Evolutionary conservation across 2,329 filamentous ascomycete species (phyloP), one percentile per base, ranked within the genome.

Genomic region (Colletotrichum brevisporum): DNA sequence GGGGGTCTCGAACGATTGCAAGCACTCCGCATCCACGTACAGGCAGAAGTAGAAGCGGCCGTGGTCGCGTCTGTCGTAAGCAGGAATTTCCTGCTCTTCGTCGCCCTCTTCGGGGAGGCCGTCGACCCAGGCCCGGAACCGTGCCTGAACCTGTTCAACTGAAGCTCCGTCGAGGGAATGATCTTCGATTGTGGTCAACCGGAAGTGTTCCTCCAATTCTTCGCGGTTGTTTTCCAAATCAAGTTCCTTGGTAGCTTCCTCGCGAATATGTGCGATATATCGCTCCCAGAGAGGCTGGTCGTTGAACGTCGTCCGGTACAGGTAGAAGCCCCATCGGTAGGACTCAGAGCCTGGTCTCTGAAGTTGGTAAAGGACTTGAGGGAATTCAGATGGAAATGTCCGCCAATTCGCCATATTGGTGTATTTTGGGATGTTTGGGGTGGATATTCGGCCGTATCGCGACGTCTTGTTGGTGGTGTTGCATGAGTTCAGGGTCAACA

Each of bases 261-360:
- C 18, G 10, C 21, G 24, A 16, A 57, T 18, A 2, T 4, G 15
- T 3, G 54, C 26, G 18, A 57, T 57, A 5, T 57, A 57, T 16
- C 54, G 54, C 27, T 57, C 54, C 41, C 54, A 57, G 26, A 57
- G 41, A 26, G 6, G 54, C 39, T 57, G 54, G 24, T 57, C 10
- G 15, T 47, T 39, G 24, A 45, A 57, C 13, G 54, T 47, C 0
- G 16, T 13, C 27, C 54, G 54, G 36, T 57, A 57, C 1, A 57
- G 21, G 6, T 57, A 57, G 39, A 57, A 57, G 39, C 54, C 54
- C 54, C 54, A 57, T 9, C 54, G 54, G 27, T 57, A 57, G 15
- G 31, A 36, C 2, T 36, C 31, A 4, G 31, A 36, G 31, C 31
- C 9, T 36, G 31, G 31, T 36, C 31, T 36, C 31, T 4, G 31